phyloP scores from a whole-genome alignment of 306 rosid genomes.

The Acacia melanoxylon region DNA sequence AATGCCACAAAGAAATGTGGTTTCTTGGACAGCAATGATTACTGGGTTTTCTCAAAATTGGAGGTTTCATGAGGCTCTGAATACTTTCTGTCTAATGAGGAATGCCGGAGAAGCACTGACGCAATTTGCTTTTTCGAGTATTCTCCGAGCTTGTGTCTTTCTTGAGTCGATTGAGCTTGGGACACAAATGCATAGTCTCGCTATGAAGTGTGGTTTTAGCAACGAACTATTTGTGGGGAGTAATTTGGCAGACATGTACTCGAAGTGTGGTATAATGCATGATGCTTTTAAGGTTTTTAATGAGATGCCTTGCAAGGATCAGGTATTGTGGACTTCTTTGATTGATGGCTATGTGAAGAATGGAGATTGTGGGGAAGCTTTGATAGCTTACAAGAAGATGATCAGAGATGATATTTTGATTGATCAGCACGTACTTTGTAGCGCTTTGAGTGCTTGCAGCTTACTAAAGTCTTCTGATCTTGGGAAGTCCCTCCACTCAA shows the following conservation, averaged over 20 bases:
- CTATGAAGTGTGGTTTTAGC: constrained; percentile 43
- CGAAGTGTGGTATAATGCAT: constrained; percentile 41
- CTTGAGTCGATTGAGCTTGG: constrained; percentile 49
- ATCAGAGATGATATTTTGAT: constrained; percentile 35
- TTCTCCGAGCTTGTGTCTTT: constrained; percentile 47
- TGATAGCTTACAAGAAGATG: constrained; percentile 53
- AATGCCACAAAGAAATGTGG: constrained; percentile 54
- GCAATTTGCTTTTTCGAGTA: constrained; percentile 55
- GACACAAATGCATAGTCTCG: constrained; percentile 54
- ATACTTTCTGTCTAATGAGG: constrained; percentile 45
- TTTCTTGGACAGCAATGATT: constrained; percentile 64
- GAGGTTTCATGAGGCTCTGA: constrained; percentile 43
- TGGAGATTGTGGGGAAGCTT: constrained; percentile 49
- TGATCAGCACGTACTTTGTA: constrained; percentile 56
- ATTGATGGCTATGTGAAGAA: constrained; percentile 58
- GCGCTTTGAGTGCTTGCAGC: constrained; percentile 49
- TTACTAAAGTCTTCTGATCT: constrained; percentile 32
- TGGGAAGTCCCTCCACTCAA: constrained; percentile 55
- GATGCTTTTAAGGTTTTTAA: constrained; percentile 56
- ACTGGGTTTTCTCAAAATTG: constrained; percentile 50
- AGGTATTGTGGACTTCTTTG: constrained; percentile 59
- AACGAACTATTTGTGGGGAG: constrained; percentile 53
- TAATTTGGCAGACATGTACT: constrained; percentile 62
- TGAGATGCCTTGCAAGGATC: constrained; percentile 58
- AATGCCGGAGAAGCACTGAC: constrained; percentile 36